Conservation (phyloP, 495 filamentous ascomycete genomes). For the Penicillium coprophilum region DNA sequence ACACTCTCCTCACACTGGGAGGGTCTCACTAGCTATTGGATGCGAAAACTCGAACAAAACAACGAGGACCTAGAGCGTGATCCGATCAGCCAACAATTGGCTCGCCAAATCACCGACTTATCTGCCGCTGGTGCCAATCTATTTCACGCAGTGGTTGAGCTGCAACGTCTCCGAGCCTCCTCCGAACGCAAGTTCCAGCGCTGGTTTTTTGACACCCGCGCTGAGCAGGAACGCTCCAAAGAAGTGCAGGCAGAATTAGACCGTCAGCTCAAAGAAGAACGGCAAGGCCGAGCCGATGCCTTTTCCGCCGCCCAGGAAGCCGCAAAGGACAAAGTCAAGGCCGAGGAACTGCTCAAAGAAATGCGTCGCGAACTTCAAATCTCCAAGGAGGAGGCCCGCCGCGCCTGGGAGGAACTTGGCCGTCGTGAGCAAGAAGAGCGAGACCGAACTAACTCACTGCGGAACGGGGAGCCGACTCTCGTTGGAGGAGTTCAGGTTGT, state of each 20-base stretch:
- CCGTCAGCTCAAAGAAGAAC: constrained; percentile 67
- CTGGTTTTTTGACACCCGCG: constrained; percentile 95
- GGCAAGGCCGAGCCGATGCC: constrained; percentile 64
- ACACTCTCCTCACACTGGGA: constrained; percentile 97
- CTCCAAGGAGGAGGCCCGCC: constrained; percentile 91
- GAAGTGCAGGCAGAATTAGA: constrained; percentile 84
- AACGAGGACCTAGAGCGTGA: constrained; percentile 78
- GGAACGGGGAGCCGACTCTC: constrained; percentile 82
- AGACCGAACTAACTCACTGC: constrained; percentile 80
- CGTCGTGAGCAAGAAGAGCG: constrained; percentile 92
- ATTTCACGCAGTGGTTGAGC: constrained; percentile 95
- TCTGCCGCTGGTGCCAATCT: constrained; percentile 95
- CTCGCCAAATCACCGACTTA: constrained; percentile 90
- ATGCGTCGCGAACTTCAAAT: constrained; percentile 90
- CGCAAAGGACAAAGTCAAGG: constrained; percentile 63
- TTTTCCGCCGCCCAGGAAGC: constrained; percentile 60
- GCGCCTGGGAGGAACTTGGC: constrained; percentile 96
- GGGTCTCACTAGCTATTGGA: constrained; percentile 95
- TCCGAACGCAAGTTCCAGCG: constrained; percentile 97
- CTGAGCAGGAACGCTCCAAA: constrained; percentile 79
- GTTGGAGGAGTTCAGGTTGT: constrained; percentile 97
- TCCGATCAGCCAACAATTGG: constrained; percentile 81
- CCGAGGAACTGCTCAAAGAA: constrained; percentile 75
- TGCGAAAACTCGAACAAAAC: constrained; percentile 85
- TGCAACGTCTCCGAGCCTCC: constrained; percentile 91